Conservation (phyloP, 305 asterid species). For the Andrographis paniculata region DNA sequence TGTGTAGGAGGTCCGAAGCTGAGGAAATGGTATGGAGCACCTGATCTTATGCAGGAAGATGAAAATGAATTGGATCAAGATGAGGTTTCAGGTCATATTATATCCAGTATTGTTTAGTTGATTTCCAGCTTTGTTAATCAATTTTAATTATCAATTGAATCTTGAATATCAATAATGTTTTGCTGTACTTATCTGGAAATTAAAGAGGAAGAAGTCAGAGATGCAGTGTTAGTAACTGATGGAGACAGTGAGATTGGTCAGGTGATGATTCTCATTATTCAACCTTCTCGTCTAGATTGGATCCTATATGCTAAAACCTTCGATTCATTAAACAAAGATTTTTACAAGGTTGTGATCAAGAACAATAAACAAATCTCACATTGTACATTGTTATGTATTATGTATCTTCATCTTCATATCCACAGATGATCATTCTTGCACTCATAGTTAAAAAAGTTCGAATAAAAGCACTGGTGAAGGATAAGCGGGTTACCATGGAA, state of each 20-base stretch:
- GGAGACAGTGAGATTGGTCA: slow-evolving; percentile 96
- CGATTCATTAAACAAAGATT: not conserved
- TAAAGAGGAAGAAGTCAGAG: slow-evolving; percentile 68
- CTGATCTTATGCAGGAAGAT: slow-evolving; percentile 54
- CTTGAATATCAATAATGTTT: too few relatives aligned
- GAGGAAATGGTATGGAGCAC: slow-evolving; percentile 98
- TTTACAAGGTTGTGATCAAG: not conserved
- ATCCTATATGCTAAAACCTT: not conserved
- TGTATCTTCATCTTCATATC: slow-evolving; percentile 8
- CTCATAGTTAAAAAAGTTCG: slow-evolving; percentile 62
- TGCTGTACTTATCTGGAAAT: slow-evolving; percentile 22
- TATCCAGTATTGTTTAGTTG: not conserved
- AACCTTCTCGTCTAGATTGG: too few relatives aligned
- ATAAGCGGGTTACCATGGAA: slow-evolving; percentile 80
- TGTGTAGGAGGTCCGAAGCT: slow-evolving; percentile 92
- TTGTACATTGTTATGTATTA: slow-evolving; percentile 2
- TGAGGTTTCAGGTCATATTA: slow-evolving; percentile 44
- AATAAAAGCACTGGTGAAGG: slow-evolving; percentile 81
- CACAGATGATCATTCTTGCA: slow-evolving; percentile 77
- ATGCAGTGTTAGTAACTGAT: slow-evolving; percentile 83
- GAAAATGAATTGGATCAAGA: slow-evolving; percentile 41
- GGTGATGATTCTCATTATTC: slow-evolving; percentile 29
- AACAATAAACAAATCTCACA: not conserved
- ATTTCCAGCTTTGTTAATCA: too few relatives aligned
- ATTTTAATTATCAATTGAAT: too few relatives aligned